Evolutionary conservation across 345 rosid genomes (phyloP).

Genomic region (Citropsis articulata): DNA sequence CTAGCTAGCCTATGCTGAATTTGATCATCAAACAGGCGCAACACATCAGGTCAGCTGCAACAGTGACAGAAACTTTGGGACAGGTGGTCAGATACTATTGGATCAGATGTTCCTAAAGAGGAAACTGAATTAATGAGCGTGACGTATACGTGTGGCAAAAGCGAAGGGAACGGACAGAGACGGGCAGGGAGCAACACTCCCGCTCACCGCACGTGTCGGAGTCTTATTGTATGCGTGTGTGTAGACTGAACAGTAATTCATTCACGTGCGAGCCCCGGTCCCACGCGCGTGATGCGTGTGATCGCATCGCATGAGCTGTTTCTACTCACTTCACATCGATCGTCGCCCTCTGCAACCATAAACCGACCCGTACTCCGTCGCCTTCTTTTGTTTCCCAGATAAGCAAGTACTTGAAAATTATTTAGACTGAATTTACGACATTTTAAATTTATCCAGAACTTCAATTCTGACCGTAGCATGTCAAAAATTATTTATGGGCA

Average conservation of each 20-base stretch:
- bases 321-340: not conserved
- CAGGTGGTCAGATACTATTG: constrained; percentile 6
- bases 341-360: not conserved
- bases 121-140: constrained; percentile 9
- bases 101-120: not conserved
- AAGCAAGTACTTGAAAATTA: not conserved
- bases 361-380: not conserved
- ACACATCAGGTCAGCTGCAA: not conserved
- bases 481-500: too few relatives aligned
- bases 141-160: constrained; percentile 14
- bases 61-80: not conserved
- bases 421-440: not conserved
- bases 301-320: not conserved
- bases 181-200: not conserved
- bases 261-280: constrained; percentile 29
- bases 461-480: too few relatives aligned
- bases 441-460: too few relatives aligned
- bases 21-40: not conserved
- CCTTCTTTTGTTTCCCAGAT: not conserved
- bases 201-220: constrained; percentile 24
- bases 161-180: not conserved
- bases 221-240: not conserved
- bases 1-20: not conserved
- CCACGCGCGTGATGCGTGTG: constrained; percentile 13
- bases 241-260: not conserved